Evolutionary conservation across 2,329 filamentous ascomycete genomes (phyloP), one percentile per base, ranked within the genome.

Genomic region (Phaeosphaeria sp.): DNA sequence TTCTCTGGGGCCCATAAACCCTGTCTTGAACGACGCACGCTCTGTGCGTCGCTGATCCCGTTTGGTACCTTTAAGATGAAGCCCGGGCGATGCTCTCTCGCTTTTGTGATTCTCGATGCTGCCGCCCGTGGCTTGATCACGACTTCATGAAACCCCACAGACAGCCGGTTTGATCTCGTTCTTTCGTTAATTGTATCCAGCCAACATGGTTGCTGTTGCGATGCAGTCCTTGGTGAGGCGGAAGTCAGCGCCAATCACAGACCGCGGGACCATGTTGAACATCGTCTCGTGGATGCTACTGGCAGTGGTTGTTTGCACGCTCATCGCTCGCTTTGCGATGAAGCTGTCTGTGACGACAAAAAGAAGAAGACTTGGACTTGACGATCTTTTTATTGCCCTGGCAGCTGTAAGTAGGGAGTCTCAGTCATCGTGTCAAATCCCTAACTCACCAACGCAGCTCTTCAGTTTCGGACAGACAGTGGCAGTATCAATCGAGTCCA

Each of bases 401-500:
- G 70, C 72, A 58, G 64, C 67, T 51, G 72, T 72, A 63, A 54
- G 53, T 21, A 7, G 48, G 20, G 1, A 30, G 13, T 30, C 30
- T n/a, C 17, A 49, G 33, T 13, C 11, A 2, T 2, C 21, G 42
- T 18, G 20, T 22, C 42, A 39, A 2, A 22, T 15, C 21, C 6
- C 13, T 25, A 1, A 42, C 59, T 63, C 36, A 63, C 24, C 39
- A 25, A 3, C 6, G 2, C 48, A 74, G 72, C 56, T 73, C 5
- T 69, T 71, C 49, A 74, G 72, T 49, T 54, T 72, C 40, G 67
- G 67, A 0, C 72, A 74, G 30, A 72, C 72, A 15, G 44, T 69
- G 4, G 63, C 67, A 11, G 61, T 72, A 6, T 72, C 72, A 0
- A 42, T 71, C 6, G 67, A 71, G 30, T 66, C 68, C 18, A 64